A percentile compares a stretch with the other conserved stretches of the same genome.
phyloP scores from a whole-genome alignment of 2,329 filamentous ascomycete genomes.

The Claviceps spartinae region DNA sequence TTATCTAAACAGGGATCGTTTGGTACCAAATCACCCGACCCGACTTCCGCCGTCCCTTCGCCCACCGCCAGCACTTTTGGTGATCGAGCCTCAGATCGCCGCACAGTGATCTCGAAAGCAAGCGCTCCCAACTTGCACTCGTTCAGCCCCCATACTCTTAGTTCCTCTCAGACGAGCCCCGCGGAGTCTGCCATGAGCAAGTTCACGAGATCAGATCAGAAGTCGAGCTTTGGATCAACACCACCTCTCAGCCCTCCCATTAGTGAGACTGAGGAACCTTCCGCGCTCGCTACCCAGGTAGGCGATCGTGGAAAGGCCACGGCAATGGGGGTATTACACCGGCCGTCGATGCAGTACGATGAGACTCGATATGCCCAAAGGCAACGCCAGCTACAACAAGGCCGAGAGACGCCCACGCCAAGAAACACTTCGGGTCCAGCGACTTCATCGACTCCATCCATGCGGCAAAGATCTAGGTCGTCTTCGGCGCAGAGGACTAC shows the following conservation, averaged over 20 bases:
- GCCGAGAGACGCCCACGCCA: conserved; percentile 47
- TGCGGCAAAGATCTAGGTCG: conserved; percentile 30
- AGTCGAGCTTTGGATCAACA: conserved; percentile 18
- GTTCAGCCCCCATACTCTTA: conserved; percentile 32
- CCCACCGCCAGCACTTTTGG: conserved; percentile 28
- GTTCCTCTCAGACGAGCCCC: conserved; percentile 24
- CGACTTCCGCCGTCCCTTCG: conserved; percentile 30
- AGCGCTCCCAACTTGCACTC: conserved; percentile 59
- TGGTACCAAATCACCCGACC: conserved; percentile 37
- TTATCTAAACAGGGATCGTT: conserved; percentile 49
- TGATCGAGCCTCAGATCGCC: conserved; percentile 34
- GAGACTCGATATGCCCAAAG: conserved; percentile 75
- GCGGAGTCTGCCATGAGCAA: conserved; percentile 22
- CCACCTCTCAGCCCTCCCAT: conserved; percentile 40
- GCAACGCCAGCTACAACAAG: conserved; percentile 67
- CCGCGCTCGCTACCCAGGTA: conserved; percentile 53
- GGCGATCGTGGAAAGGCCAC: conserved; percentile 74
- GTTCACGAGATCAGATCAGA: conserved; percentile 21
- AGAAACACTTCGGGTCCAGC: conserved; percentile 32
- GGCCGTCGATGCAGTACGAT: conserved; percentile 64
- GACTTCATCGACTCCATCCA: conserved; percentile 25
- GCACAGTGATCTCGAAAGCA: conserved; percentile 34
- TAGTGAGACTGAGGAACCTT: conserved; percentile 57
- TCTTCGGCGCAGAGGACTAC: conserved; percentile 28
- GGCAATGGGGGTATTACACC: conserved; percentile 49